Evolutionary conservation across 2,329 filamentous ascomycete species (phyloP), one percentile per base, ranked within the genome.

Genomic region (Exophiala lecanii-corni): DNA sequence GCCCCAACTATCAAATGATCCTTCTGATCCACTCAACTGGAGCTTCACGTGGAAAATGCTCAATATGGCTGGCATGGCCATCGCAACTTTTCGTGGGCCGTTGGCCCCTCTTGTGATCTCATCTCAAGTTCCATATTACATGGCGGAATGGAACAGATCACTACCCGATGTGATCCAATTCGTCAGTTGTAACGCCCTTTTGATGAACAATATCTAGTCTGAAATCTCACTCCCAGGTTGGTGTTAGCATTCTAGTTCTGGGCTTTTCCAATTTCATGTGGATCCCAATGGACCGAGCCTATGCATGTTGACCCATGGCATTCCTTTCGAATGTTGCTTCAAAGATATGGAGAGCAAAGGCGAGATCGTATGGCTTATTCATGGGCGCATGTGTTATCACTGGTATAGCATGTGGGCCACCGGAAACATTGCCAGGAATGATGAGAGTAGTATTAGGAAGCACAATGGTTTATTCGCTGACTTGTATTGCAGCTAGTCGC

Each of bases 241-340:
- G 68, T 0, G 59, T 68, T 19, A 69, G 65, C 31, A 65, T 71
- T 26, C 64, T 71, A 35, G 66, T 65, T 1, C 60, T 70, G 1
- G 69, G 68, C 1, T 68, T 66, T 41, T 63, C 65, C 15, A 71
- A 70, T 40, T 64, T 72, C 46, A 51, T 71, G 44, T 65, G 36
- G 36, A 37, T 45, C 2, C 42, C 69, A 32, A 65, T 71, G 10
- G 68, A 68, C 40, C 70, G 69, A 46, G 69, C 70, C 38, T 71
- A 65, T 38, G 67, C 68, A 15, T 61, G 67, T 9, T 60, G 68
- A 16, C 42, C 42, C 3, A 41, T 45, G 36, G 37, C 37, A 4
- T 28, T 42, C 23, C 58, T 64, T 34, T 50, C 65, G 9, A 68
- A 66, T 44, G 62, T 65, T 2, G 48, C 67, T 1, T 45, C 70